A percentile compares a stretch with the other conserved stretches of the same genome.
Conservation (phyloP, 768 basidiomycete genomes). For the Porphyrellus cyaneotinctus region DNA sequence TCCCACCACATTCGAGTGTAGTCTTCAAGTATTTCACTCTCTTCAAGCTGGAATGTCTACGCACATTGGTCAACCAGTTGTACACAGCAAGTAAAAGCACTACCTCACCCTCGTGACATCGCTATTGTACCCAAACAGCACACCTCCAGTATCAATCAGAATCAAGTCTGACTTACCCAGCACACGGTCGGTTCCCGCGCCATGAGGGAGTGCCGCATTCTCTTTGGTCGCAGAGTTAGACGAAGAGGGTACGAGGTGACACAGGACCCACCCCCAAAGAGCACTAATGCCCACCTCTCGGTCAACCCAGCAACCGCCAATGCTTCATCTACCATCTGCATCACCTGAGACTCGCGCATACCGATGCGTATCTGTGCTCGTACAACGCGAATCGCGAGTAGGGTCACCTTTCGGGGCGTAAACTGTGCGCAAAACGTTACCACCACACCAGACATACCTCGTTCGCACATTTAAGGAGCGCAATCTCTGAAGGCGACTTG, state of each 20-base stretch:
- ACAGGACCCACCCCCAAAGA: constrained; percentile 67
- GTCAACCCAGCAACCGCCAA: constrained; percentile 56
- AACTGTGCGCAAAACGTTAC: not conserved
- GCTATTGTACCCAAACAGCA: constrained; percentile 69
- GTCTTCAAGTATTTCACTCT: constrained; percentile 48
- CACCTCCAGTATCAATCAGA: constrained; percentile 71
- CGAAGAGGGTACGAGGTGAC: not conserved
- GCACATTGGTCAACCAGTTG: not conserved
- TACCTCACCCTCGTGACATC: constrained; percentile 70
- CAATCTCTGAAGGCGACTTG: constrained; percentile 68
- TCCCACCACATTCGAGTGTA: constrained; percentile 60
- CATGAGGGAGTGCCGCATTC: constrained; percentile 85
- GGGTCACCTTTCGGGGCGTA: constrained; percentile 55
- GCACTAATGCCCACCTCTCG: constrained; percentile 56
- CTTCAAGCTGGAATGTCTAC: constrained; percentile 63
- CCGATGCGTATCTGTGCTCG: constrained; percentile 60
- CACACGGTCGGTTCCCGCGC: constrained; percentile 63
- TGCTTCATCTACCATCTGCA: constrained; percentile 51
- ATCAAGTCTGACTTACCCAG: constrained; percentile 58
- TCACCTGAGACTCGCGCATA: constrained; percentile 71
- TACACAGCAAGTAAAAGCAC: not conserved
- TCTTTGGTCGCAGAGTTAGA: constrained; percentile 40
- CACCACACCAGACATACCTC: constrained; percentile 45
- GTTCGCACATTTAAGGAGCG: constrained; percentile 71
- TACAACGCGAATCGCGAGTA: constrained; percentile 68